Percentiles rank a stretch among this genome's conserved stretches.
Evolutionary conservation across 495 filamentous ascomycete species (phyloP).

Genomic region (Daldinia decipiens): DNA sequence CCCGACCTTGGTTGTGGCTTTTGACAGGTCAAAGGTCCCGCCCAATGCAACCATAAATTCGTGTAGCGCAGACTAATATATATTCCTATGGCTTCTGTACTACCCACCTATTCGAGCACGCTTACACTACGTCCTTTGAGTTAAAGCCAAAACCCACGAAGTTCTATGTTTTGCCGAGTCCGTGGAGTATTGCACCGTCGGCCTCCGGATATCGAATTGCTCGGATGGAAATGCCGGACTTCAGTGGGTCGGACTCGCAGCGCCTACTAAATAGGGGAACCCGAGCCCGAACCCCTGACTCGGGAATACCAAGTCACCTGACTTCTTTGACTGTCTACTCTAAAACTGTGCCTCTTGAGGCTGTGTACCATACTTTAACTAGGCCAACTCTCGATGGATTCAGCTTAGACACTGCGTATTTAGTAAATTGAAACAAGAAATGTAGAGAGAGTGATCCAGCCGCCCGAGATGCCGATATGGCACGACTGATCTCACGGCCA

Average conservation of each 20-base stretch:
- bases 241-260: not conserved
- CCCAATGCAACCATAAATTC: conserved; percentile 4
- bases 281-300: not conserved
- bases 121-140: not conserved
- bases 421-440: not conserved
- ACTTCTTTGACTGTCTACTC: not conserved
- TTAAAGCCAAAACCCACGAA: not conserved
- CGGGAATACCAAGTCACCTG: not conserved
- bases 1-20: not conserved
- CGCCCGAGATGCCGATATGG: not conserved
- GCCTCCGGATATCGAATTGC: not conserved
- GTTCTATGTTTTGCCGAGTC: not conserved
- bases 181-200: conserved; percentile 2
- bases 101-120: not conserved
- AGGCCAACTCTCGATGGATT: not conserved
- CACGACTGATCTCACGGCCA: not conserved
- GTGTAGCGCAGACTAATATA: not conserved
- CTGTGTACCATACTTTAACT: not conserved
- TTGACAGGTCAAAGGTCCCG: not conserved
- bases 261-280: not conserved
- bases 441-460: not conserved
- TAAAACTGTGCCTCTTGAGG: not conserved
- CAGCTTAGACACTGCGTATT: not conserved
- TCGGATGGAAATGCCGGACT: not conserved
- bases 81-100: not conserved